A percentile compares a stretch with the other conserved stretches of the same genome.
Conservation (phyloP, 73 alveolate species). For the Paramecium biaurelia region DNA sequence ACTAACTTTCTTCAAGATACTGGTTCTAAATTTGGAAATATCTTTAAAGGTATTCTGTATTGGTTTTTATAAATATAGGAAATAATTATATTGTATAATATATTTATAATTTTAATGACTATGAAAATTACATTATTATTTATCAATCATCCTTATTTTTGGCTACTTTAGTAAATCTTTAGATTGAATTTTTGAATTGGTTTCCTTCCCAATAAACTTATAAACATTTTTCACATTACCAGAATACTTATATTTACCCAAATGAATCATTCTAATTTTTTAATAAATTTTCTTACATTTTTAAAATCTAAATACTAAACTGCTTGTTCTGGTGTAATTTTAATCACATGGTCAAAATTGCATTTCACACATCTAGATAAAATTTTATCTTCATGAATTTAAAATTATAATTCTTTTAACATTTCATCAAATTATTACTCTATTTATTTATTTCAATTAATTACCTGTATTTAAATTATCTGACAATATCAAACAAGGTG, state of each 20-base stretch:
- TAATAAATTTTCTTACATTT: neutral
- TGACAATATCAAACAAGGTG: neutral
- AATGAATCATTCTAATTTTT: neutral
- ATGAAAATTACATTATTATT: no score
- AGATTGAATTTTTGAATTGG: neutral
- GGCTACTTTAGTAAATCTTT: neutral
- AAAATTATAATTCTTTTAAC: neutral
- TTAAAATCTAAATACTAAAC: conserved; percentile 17
- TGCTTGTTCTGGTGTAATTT: neutral
- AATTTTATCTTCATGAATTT: neutral
- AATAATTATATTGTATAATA: no score
- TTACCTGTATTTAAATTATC: neutral
- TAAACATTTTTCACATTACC: conserved; percentile 21
- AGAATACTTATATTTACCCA: neutral
- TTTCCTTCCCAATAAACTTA: conserved; percentile 53
- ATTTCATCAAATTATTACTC: conserved; percentile 61
- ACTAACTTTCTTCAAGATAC: no score
- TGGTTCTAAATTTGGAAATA: no score
- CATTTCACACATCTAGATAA: conserved; percentile 51
- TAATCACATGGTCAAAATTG: conserved; percentile 1
- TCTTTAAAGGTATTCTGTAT: no score
- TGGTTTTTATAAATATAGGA: no score
- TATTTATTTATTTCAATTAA: neutral
- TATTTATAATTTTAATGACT: neutral
- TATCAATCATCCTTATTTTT: neutral